phyloP scores from a whole-genome alignment of 352 stramenopile species.

The Phytophthora crassamura region DNA sequence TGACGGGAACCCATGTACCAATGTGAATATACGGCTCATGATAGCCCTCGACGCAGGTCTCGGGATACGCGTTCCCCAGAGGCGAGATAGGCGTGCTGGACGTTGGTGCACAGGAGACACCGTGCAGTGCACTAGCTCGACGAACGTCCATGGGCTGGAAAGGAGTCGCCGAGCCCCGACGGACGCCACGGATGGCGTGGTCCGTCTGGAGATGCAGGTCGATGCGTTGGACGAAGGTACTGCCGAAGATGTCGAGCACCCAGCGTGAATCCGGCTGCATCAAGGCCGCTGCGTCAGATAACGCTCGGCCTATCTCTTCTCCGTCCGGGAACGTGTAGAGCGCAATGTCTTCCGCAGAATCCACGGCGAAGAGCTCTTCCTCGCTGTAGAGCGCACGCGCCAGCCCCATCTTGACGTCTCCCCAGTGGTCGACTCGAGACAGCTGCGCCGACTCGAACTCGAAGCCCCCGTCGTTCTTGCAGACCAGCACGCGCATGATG shows the following conservation, averaged over 20 bases:
- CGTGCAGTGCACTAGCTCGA: conserved; percentile 29
- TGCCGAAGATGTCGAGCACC: conserved; percentile 81
- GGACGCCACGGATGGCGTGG: conserved; percentile 57
- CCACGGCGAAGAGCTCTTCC: conserved; percentile 75
- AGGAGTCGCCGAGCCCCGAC: conserved; percentile 17
- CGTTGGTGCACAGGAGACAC: background rate
- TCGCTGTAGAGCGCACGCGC: conserved; percentile 71
- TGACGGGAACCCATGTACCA: conserved; percentile 73
- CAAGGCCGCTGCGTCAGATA: conserved; percentile 21
- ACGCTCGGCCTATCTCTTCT: conserved; percentile 26
- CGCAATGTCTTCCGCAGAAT: conserved; percentile 58
- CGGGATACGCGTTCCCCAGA: conserved; percentile 38
- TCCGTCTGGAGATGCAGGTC: conserved; percentile 69
- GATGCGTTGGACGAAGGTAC: conserved; percentile 54
- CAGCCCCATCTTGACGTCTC: conserved; percentile 65
- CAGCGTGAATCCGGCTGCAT: conserved; percentile 59
- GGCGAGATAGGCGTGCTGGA: conserved; percentile 32
- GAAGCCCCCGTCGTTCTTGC: conserved; percentile 84
- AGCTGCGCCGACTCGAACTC: conserved; percentile 64
- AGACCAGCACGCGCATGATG: conserved; percentile 67
- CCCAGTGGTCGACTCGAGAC: conserved; percentile 36
- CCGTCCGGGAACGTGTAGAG: conserved; percentile 66
- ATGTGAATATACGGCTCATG: conserved; percentile 83
- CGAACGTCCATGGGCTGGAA: conserved; percentile 36
- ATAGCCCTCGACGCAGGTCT: conserved; percentile 27